Evolutionary conservation across 768 basidiomycete genomes (phyloP).

Genomic region (Boletus bicolor): DNA sequence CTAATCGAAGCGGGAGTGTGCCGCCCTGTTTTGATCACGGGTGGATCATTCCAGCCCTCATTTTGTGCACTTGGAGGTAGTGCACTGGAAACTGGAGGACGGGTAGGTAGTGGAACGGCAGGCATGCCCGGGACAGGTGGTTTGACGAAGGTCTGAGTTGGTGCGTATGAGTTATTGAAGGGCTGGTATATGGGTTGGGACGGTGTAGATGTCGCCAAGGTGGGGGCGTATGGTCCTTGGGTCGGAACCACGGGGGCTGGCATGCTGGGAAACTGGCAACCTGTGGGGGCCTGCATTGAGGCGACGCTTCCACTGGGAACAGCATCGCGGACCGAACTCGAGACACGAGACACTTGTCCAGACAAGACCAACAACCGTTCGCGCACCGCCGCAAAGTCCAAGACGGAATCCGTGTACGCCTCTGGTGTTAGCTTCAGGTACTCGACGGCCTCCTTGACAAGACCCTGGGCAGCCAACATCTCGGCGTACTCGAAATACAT

Average conservation of each 20-base stretch:
- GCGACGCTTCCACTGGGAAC: slow-evolving; percentile 31
- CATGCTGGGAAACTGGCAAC: slow-evolving; percentile 29
- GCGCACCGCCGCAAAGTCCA: slow-evolving; percentile 42
- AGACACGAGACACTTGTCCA: slow-evolving; percentile 20
- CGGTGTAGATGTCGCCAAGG: slow-evolving; percentile 35
- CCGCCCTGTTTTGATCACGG: slow-evolving; percentile 40
- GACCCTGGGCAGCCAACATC: slow-evolving; percentile 85
- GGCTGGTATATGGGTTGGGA: slow-evolving; percentile 16
- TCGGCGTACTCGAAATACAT: slow-evolving; percentile 96
- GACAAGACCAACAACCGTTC: slow-evolving; percentile 45
- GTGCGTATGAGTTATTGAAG: slow-evolving; percentile 7
- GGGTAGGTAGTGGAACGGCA: slow-evolving; percentile 40
- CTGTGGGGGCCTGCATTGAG: slow-evolving; percentile 5
- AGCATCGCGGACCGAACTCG: slow-evolving; percentile 26
- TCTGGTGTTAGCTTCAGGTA: slow-evolving; percentile 79
- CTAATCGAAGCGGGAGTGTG: slow-evolving; percentile 51
- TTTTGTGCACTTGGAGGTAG: slow-evolving; percentile 66
- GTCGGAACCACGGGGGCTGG: slow-evolving; percentile 22
- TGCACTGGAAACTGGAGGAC: slow-evolving; percentile 41
- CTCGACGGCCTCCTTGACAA: slow-evolving; percentile 73
- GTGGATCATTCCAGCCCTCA: slow-evolving; percentile 93
- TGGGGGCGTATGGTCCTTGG: slow-evolving; percentile 14
- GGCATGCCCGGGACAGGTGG: slow-evolving; percentile 40
- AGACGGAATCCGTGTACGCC: slow-evolving; percentile 65
- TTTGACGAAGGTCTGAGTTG: slow-evolving; percentile 33